Evolutionary conservation across 2,329 filamentous ascomycete species (phyloP).

Genomic region (Gnomoniopsis sp.): DNA sequence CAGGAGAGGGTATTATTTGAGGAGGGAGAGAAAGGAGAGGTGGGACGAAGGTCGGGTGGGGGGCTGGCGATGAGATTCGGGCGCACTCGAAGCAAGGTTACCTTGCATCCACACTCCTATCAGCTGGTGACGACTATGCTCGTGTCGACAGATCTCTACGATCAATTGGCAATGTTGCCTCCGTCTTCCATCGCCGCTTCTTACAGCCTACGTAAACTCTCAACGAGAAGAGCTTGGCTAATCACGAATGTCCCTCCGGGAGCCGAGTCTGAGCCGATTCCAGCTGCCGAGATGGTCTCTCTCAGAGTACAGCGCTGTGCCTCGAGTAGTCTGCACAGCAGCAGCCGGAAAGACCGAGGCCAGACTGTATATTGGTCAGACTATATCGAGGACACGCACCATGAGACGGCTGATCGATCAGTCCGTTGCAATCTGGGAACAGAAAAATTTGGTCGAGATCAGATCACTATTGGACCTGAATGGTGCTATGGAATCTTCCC

Average conservation of each 20-base stretch:
- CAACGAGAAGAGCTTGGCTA: background rate
- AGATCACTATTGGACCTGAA: background rate
- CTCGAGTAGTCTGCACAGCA: too few relatives aligned
- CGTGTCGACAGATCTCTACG: background rate
- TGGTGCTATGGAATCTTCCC: constrained; percentile 10
- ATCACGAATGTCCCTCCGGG: background rate
- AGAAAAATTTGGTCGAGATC: background rate
- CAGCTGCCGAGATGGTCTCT: background rate
- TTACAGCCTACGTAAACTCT: background rate
- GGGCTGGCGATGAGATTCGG: constrained; percentile 70
- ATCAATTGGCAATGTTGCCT: background rate
- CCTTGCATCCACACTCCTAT: background rate
- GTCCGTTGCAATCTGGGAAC: background rate
- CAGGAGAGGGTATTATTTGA: constrained; percentile 71
- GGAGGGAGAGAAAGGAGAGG: constrained; percentile 82
- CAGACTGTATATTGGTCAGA: too few relatives aligned
- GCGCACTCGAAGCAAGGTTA: background rate
- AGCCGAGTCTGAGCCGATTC: too few relatives aligned
- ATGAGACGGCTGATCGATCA: background rate
- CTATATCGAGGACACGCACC: background rate
- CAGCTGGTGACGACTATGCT: background rate
- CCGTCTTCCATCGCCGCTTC: too few relatives aligned
- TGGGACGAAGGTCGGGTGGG: constrained; percentile 97
- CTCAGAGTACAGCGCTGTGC: background rate
- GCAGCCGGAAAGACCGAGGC: too few relatives aligned